Percentiles rank a stretch among this genome's conserved stretches.
These are phyloP conservation scores for Naganishia sp. DNA, from an alignment of 1,284 basidiomycete species.

Conservation along the genomic window DNA sequence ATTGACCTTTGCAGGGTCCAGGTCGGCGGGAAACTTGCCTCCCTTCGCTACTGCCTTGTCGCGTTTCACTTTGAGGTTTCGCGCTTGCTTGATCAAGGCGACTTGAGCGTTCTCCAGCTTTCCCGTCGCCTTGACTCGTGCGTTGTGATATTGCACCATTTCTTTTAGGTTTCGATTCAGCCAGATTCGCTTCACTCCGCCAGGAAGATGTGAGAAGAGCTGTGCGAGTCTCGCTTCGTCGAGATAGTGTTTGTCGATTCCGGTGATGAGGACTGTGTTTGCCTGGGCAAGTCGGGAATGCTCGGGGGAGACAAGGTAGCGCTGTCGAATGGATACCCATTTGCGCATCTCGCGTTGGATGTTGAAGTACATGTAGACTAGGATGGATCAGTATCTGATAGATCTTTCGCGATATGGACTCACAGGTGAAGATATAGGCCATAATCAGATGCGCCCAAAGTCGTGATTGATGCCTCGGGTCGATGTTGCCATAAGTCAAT, in stretches of 20 bases:
- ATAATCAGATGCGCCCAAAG: slow-evolving; percentile 57
- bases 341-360: slow-evolving; percentile 66
- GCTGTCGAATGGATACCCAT: slow-evolving; percentile 68
- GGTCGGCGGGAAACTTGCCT: slow-evolving; percentile 39
- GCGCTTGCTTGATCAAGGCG: slow-evolving; percentile 61
- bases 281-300: slow-evolving; percentile 70
- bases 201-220: slow-evolving; percentile 70
- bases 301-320: slow-evolving; percentile 65
- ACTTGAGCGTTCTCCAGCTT: slow-evolving; percentile 69
- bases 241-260: slow-evolving; percentile 65
- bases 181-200: slow-evolving; percentile 76
- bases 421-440: slow-evolving; percentile 56
- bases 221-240: slow-evolving; percentile 64
- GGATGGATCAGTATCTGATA: not conserved
- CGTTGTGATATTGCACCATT: slow-evolving; percentile 65
- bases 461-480: slow-evolving; percentile 43
- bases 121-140: slow-evolving; percentile 61
- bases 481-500: slow-evolving; percentile 60
- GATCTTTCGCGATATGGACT: slow-evolving; percentile 33
- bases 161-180: slow-evolving; percentile 64
- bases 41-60: slow-evolving; percentile 37
- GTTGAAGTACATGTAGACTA: slow-evolving; percentile 70
- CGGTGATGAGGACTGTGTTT: slow-evolving; percentile 73
- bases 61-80: slow-evolving; percentile 46
- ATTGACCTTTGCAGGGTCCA: slow-evolving; percentile 38